Evolutionary conservation across 257 asterid genomes (phyloP), one percentile per base, ranked within the genome.

Genomic region (Osmanthus fragrans): DNA sequence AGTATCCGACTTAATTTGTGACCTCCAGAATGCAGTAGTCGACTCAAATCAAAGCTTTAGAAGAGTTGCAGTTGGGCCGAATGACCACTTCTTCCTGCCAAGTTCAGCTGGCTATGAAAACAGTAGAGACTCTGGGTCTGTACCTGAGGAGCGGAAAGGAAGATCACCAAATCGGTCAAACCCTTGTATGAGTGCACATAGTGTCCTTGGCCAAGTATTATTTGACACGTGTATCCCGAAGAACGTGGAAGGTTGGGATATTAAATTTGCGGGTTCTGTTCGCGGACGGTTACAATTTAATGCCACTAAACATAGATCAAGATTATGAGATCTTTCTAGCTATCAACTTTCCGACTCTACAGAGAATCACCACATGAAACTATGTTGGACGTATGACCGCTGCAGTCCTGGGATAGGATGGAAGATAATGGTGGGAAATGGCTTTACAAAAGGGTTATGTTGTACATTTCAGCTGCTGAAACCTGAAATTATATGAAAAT

Each of bases 21-120:
- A 94, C 89, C 97, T 94, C 86, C 97, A 94, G 86, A 90, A 89
- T 77, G 97, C 99, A 29, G 97, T 96, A 34, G 92, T 87, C 0
- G 86, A 89, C 86, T 94, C 99, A 10, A 90, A 88, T 49, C 91
- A 87, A 80, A 88, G 99, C 90, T 88, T 95, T 82, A 82, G 84
- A 78, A 89, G 98, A 86, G 93, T 92, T 71, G 95, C 97, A 36
- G 79, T 77, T 34, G 97, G 96, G 34, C 96, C 96, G 11, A 86
- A 86, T 32, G 95, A 90, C 84, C 97, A 91, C 86, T 90, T 95
- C 78, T 92, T 87, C 87, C 78, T 90, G 73, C 98, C 99, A 71
- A 90, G 96, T 79, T 88, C 93, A 75, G 84, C 85, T 21, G 89
- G 82, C 65, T 70, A 85, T 77, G 93, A 80, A 72, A 83, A 72